Percentiles rank a stretch among this genome's conserved stretches.
Evolutionary conservation across 768 basidiomycete species (phyloP).

Genomic region (Holtermanniella nyarrowii): DNA sequence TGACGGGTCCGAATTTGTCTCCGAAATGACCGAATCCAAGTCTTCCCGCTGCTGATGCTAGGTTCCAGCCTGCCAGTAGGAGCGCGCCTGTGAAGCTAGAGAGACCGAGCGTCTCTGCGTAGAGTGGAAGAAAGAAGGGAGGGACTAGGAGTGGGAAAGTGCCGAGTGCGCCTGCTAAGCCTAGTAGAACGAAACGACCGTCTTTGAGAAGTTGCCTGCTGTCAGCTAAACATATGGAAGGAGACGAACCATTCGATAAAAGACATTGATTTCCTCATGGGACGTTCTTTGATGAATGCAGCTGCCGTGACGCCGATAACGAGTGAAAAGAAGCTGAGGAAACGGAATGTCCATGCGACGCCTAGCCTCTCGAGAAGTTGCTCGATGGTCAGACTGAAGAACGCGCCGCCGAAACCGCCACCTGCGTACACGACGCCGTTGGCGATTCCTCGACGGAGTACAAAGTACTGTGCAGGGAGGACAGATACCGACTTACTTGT

Average conservation of each 20-base stretch:
- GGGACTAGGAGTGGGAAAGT: conserved; percentile 29
- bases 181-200: conserved; percentile 10
- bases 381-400: conserved; percentile 12
- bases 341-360: conserved; percentile 25
- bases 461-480: conserved; percentile 17
- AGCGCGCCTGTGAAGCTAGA: conserved; percentile 8
- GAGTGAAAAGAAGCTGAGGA: conserved; percentile 12
- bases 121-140: conserved; percentile 35
- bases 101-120: conserved; percentile 18
- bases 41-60: conserved; percentile 31
- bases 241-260: conserved; percentile 19
- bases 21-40: conserved; percentile 42
- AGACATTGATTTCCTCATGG: conserved; percentile 1
- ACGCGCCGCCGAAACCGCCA: conserved; percentile 21
- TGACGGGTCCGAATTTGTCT: conserved; percentile 43
- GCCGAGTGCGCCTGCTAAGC: conserved; percentile 10
- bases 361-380: conserved; percentile 12
- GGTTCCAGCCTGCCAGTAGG: conserved; percentile 29
- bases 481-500: conserved; percentile 8
- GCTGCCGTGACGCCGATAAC: conserved; percentile 9
- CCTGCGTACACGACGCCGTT: conserved; percentile 27
- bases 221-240: neutral
- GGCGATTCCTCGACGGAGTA: conserved; percentile 16
- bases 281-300: conserved; percentile 13
- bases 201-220: conserved; percentile 17